Evolutionary conservation across 192 early-diverging fungal genomes (phyloP), one percentile per base, ranked within the genome.

Genomic region (Gaertneriomyces semiglobifer): DNA sequence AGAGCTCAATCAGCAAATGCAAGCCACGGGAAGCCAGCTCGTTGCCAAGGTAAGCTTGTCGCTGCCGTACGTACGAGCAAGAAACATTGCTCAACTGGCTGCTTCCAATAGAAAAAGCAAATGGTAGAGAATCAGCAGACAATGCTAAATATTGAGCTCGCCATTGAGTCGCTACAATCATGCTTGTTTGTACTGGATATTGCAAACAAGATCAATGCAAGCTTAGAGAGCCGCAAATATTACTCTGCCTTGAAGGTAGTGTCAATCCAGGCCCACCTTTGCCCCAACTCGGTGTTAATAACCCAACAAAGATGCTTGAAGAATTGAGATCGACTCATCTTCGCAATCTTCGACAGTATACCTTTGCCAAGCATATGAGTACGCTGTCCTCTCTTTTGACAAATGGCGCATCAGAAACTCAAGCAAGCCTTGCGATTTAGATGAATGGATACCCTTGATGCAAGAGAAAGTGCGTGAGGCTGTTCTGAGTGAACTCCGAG

Each of bases 171-270:
- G 0, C 64, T 99, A 18, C 81, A 88, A 54, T 84, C 86, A 40
- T 93, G 97, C 73, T 78, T 94, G 53, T 79, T 88, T 62, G 90
- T 99, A 18, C 77, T 98, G 25, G 93, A 96, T 69, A 84, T 94
- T 58, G 90, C 88, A 9, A 89, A 93, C 71, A 84, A 85, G 53
- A 90, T 95, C 53, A 88, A 90, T 66, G 76, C 81, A 45, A 86
- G 91, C 65, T 84, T 98, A 18, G 86, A 85, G 41, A 78, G 84
- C 18, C 82, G 82, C 63, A 92, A 94, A 79, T 95, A 96, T 74
- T 96, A 94, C 73, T 87, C 90, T 6, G 91, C 94, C 4, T 82
- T 98, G n/a, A 79, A 87, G 69, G 91, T 92, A 79, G 72, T 56
- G 14, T 25, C 14, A 43, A 33, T 2, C 25, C 25, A 57, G 2